phyloP scores from a whole-genome alignment of 164 flowering plant species.

The Kingdonia uniflora region DNA sequence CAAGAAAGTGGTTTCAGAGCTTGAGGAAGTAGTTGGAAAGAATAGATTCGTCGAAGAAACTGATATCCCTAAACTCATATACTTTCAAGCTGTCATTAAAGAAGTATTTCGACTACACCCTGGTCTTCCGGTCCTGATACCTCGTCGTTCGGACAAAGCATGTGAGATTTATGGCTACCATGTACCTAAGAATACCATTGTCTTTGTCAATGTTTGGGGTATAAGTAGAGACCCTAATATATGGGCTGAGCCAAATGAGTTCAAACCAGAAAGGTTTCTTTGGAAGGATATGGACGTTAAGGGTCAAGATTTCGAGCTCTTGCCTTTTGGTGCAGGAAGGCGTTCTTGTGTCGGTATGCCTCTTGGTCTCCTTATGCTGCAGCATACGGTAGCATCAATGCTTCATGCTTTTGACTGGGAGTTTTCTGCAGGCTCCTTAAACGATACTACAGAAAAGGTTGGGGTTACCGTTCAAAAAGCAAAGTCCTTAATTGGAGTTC shows the following conservation, averaged over 20 bases:
- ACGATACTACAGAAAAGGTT: constrained; percentile 21
- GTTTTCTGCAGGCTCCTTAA: constrained; percentile 9
- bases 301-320: too few relatives aligned
- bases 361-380: too few relatives aligned
- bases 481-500: constrained; percentile 17
- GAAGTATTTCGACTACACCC: too few relatives aligned
- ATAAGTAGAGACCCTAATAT: constrained; percentile 22
- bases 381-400: constrained; percentile 17
- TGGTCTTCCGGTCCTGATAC: constrained; percentile 21
- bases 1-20: constrained; percentile 14
- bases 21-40: constrained; percentile 22
- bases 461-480: constrained; percentile 23
- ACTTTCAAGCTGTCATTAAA: too few relatives aligned
- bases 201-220: constrained; percentile 25
- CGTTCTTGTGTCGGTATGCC: too few relatives aligned
- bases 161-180: constrained; percentile 18
- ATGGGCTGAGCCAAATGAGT: constrained; percentile 24
- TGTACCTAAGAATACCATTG: too few relatives aligned
- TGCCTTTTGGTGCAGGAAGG: too few relatives aligned
- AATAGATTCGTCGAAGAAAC: constrained; percentile 17
- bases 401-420: constrained; percentile 26
- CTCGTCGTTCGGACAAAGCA: constrained; percentile 21
- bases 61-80: constrained; percentile 23
- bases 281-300: constrained; percentile 20
- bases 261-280: constrained; percentile 26